Conservation (phyloP, 352 stramenopile species). For the Thraustochytrium striatum region DNA sequence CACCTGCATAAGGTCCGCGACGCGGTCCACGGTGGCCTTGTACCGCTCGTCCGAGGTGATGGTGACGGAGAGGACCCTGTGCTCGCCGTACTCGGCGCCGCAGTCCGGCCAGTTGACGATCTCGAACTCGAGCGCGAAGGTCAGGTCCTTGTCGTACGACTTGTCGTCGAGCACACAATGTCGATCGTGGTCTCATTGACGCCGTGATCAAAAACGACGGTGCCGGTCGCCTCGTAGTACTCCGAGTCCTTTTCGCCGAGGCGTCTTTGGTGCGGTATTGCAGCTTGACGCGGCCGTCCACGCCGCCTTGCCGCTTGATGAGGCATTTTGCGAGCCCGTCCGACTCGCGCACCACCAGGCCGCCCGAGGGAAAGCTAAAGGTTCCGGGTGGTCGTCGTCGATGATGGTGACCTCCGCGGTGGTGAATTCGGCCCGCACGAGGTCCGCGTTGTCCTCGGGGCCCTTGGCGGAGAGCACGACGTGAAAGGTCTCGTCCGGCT, state of each 20-base stretch:
- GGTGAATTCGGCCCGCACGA: conserved; percentile 1
- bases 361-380: conserved; percentile 47
- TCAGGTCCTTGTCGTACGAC: conserved; percentile 45
- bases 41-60: conserved; percentile 49
- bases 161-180: conserved; percentile 46
- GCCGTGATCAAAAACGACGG: conserved; percentile 34
- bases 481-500: conserved; percentile 50
- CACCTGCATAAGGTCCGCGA: conserved; percentile 47
- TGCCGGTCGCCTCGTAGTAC: conserved; percentile 43
- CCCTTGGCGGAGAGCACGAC: conserved; percentile 41
- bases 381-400: conserved; percentile 56
- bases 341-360: conserved; percentile 24
- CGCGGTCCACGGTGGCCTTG: conserved; percentile 50
- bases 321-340: background rate
- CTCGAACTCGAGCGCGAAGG: conserved; percentile 50
- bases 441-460: conserved; percentile 8
- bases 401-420: conserved; percentile 56
- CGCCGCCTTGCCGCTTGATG: conserved; percentile 8
- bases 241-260: conserved; percentile 51
- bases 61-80: conserved; percentile 29
- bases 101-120: conserved; percentile 48
- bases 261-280: conserved; percentile 54
- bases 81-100: conserved; percentile 44
- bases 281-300: conserved; percentile 36
- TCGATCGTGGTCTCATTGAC: conserved; percentile 22